These are phyloP conservation scores for Corniculantispora saksenae DNA, from an alignment of 2,329 filamentous ascomycete genomes.

Conservation along the genomic window DNA sequence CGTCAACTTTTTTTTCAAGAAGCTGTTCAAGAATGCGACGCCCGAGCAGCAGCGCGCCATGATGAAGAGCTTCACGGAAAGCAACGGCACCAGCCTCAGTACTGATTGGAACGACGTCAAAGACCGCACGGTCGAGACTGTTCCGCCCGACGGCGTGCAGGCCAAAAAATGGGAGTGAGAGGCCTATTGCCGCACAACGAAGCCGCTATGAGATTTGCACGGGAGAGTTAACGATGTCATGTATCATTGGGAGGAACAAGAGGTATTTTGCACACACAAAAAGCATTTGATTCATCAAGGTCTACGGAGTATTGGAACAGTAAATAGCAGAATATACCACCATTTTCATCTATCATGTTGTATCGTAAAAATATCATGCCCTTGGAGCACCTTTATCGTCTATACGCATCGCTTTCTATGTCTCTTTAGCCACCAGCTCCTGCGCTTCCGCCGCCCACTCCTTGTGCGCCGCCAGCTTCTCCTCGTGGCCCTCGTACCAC, in stretches of 20 bases:
- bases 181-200: background rate
- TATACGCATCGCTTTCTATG: background rate
- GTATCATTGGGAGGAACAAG: background rate
- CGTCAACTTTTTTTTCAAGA: slow-evolving; percentile 85
- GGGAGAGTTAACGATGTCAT: background rate
- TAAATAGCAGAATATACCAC: background rate
- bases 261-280: background rate
- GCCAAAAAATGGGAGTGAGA: slow-evolving; percentile 65
- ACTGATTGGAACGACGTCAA: slow-evolving; percentile 89
- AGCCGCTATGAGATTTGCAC: no score
- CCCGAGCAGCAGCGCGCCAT: slow-evolving; percentile 86
- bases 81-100: slow-evolving; percentile 87
- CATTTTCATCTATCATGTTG: background rate
- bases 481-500: slow-evolving; percentile 24
- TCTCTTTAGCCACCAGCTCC: background rate
- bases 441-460: slow-evolving; percentile 23
- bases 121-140: slow-evolving; percentile 68
- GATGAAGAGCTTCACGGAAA: slow-evolving; percentile 96
- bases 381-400: no score
- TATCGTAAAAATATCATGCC: no score
- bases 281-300: background rate
- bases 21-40: slow-evolving; percentile 74
- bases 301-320: no score
- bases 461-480: slow-evolving; percentile 26
- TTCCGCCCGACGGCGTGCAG: slow-evolving; percentile 75